Evolutionary conservation across 2,329 filamentous ascomycete species (phyloP).

Genomic region (Grosmannia clavigera): DNA sequence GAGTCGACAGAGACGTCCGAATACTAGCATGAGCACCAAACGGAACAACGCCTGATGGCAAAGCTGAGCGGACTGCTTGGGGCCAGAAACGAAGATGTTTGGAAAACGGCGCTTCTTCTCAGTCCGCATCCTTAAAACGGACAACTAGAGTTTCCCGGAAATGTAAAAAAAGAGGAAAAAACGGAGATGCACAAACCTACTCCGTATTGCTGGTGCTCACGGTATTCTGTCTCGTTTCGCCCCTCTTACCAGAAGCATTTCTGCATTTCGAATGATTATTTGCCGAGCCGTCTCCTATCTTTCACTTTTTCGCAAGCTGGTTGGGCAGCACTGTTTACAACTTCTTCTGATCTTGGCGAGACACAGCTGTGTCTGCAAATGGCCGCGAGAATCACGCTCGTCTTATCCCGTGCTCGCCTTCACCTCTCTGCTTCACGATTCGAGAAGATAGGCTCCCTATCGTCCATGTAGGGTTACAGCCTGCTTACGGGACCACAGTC

Average conservation of each 20-base stretch:
- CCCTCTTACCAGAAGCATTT: neutral
- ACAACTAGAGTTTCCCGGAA: neutral
- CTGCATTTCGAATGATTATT: neutral
- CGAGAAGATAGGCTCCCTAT: neutral
- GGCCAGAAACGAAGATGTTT: neutral
- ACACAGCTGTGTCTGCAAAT: too few relatives aligned
- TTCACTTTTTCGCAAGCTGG: neutral
- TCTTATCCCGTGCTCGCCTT: neutral
- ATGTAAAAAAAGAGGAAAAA: neutral
- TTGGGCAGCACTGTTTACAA: neutral
- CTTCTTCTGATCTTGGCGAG: too few relatives aligned
- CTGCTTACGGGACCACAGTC: neutral
- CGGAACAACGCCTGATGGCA: neutral
- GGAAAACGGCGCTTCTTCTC: neutral
- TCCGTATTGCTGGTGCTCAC: neutral
- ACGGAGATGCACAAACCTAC: neutral
- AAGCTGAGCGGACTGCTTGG: neutral
- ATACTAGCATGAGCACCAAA: neutral
- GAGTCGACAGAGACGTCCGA: neutral
- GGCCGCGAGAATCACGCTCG: neutral
- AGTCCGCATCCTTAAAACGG: neutral
- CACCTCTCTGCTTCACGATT: neutral
- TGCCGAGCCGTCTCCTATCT: neutral
- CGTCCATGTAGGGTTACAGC: neutral
- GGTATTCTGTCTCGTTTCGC: neutral